Base-by-base conservation (phyloP, 2,329 filamentous ascomycete genomes). In the Fusarium euwallaceae region DNA sequence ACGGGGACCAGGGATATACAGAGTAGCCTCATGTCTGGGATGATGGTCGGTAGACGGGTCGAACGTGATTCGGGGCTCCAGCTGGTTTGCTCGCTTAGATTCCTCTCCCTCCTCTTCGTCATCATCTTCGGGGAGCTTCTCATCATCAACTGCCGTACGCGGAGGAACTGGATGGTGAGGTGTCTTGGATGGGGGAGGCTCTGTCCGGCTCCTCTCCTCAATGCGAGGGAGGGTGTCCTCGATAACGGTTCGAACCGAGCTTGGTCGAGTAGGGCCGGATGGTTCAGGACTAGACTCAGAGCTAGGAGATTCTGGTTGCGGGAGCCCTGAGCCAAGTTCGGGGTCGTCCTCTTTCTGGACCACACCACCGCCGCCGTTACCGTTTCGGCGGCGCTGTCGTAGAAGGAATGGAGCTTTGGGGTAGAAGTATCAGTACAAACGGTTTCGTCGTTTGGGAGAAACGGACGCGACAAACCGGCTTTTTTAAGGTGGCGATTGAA, bases 401-500 rank as follows among this genome's bases (percentile, higher is more conserved):
- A 78, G n/a, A 9, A 78, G 60, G 34, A 55, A 11, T 17, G 77
- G 77, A 11, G 68, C 77, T 78, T 34, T 34, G 20, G 2, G 2
- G 2, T 22, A 16, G 16, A 22, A 27, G 24, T 2, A 39, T 75
- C n/a, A 76, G 64, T 12, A 62, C 66, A 34, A 34, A 9, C 4
- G 22, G 39, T 20, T 43, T 29, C 14, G n/a, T 12, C 17, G 4
- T 27, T 17, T 36, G 10, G 11, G n/a, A 32, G 20, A 58, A 34
- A 32, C 14, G 14, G 29, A 6, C 16, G 12, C 24, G 27, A 76
- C 79, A 11, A 58, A 83, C 81, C 84, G 6, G 84, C 75, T 41
- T 82, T 76, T 66, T 84, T 84, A 5, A 89, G 78, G 17, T 83
- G 82, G 63, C 85, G 85, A 51, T 84, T 80, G 72, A 89, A 89